Conservation (phyloP, 805 yeast species). For the Lipomyces yamadae region DNA sequence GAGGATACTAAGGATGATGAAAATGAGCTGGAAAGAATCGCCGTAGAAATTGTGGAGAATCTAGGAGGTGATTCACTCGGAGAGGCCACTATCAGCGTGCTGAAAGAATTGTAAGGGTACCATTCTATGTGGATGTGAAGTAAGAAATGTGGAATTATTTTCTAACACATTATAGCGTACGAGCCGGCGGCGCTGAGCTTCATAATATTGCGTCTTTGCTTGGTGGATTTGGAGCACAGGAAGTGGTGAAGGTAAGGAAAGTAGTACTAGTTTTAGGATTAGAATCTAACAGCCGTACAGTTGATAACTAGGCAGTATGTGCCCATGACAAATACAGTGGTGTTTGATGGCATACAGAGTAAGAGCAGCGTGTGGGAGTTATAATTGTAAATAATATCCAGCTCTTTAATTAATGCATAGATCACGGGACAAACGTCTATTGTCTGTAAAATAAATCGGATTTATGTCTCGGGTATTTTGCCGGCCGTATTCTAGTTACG, state of each 20-base stretch:
- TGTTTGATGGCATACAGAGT: slow-evolving; percentile 73
- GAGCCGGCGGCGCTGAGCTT: slow-evolving; percentile 51
- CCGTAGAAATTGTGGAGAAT: slow-evolving; percentile 14
- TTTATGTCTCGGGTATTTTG: too few relatives aligned
- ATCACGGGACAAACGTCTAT: neutral
- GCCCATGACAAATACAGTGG: slow-evolving; percentile 71
- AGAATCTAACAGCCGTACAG: slow-evolving; percentile 17
- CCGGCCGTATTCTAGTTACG: too few relatives aligned
- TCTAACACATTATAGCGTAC: slow-evolving; percentile 25
- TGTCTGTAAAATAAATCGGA: too few relatives aligned
- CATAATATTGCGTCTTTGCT: slow-evolving; percentile 68
- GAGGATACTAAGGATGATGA: slow-evolving; percentile 28
- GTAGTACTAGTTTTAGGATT: neutral
- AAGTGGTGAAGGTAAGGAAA: slow-evolving; percentile 62
- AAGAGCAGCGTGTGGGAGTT: slow-evolving; percentile 45
- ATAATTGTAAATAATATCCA: slow-evolving; percentile 6
- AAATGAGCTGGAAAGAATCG: slow-evolving; percentile 19
- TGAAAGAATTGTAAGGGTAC: slow-evolving; percentile 50
- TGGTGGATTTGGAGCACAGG: slow-evolving; percentile 90
- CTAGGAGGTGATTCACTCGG: slow-evolving; percentile 26
- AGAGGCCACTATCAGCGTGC: slow-evolving; percentile 45
- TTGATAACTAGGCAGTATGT: slow-evolving; percentile 75
- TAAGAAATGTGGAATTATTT: too few relatives aligned
- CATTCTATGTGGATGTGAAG: neutral
- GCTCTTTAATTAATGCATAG: neutral